Evolutionary conservation across 2,329 filamentous ascomycete genomes (phyloP).

Genomic region (Teratosphaeria epicoccoides): DNA sequence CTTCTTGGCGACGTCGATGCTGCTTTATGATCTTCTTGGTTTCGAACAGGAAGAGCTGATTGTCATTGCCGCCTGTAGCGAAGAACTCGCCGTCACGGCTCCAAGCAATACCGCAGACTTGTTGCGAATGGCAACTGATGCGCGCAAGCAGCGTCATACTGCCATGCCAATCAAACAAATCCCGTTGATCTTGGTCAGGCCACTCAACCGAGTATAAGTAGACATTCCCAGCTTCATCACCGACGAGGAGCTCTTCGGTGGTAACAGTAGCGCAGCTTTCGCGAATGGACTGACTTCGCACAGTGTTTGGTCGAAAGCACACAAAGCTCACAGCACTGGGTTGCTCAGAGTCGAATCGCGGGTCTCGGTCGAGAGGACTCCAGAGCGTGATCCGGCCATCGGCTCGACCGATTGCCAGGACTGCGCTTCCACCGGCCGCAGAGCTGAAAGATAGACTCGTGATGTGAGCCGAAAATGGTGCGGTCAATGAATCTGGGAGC

Average conservation of each 20-base stretch:
- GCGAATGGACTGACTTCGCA: constrained; percentile 40
- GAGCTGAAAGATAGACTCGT: constrained; percentile 91
- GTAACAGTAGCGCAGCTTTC: constrained; percentile 43
- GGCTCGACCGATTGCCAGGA: constrained; percentile 75
- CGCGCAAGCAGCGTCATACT: constrained; percentile 66
- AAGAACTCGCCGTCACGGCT: constrained; percentile 65
- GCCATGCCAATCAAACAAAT: constrained; percentile 66
- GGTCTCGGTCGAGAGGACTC: constrained; percentile 58
- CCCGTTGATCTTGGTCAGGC: constrained; percentile 48
- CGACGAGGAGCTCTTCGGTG: constrained; percentile 76
- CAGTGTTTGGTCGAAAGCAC: constrained; percentile 60
- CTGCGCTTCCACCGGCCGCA: constrained; percentile 58
- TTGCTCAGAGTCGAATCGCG: constrained; percentile 66
- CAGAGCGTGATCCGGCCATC: constrained; percentile 67
- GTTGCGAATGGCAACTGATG: constrained; percentile 70
- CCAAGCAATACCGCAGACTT: constrained; percentile 91
- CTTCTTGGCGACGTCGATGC: constrained; percentile 1
- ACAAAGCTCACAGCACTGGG: constrained; percentile 66
- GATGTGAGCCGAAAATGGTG: constrained; percentile 48
- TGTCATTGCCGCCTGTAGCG: constrained; percentile 87
- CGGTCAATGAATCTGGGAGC: constrained; percentile 41
- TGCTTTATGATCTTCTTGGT: constrained; percentile 42
- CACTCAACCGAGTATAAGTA: constrained; percentile 90
- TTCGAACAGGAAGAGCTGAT: constrained; percentile 73
- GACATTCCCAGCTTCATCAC: constrained; percentile 70